phyloP scores from a whole-genome alignment of 2,329 filamentous ascomycete genomes.

The Colletotrichum spinosum region DNA sequence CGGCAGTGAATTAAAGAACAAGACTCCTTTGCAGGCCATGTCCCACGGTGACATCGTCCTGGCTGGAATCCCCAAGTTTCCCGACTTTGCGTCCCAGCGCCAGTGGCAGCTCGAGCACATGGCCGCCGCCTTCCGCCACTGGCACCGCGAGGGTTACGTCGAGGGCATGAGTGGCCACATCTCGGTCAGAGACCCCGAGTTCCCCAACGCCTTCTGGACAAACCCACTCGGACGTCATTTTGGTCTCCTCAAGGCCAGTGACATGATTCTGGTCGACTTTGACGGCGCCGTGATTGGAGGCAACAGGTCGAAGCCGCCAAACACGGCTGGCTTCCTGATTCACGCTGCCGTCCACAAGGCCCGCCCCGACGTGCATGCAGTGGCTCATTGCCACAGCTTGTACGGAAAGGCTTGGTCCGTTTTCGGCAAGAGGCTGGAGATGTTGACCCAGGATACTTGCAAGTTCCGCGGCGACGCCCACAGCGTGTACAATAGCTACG shows the following conservation, averaged over 20 bases:
- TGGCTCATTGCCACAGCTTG: constrained; percentile 75
- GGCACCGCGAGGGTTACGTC: constrained; percentile 72
- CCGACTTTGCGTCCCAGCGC: constrained; percentile 55
- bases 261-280: constrained; percentile 75
- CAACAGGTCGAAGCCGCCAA: constrained; percentile 69
- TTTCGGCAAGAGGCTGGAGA: constrained; percentile 73
- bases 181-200: constrained; percentile 72
- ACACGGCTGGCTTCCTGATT: constrained; percentile 77
- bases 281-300: constrained; percentile 72
- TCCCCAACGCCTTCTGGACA: constrained; percentile 73
- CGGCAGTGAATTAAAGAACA: constrained; percentile 37
- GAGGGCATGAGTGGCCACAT: constrained; percentile 79
- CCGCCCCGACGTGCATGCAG: constrained; percentile 72
- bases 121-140: constrained; percentile 75
- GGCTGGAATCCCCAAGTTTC: constrained; percentile 49
- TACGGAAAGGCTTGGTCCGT: constrained; percentile 75
- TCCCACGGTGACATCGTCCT: constrained; percentile 47
- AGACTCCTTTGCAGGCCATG: constrained; percentile 50
- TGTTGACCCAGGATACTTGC: constrained; percentile 74
- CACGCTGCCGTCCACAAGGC: constrained; percentile 75
- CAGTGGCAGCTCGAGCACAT: constrained; percentile 68
- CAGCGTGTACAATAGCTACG: constrained; percentile 70
- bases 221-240: constrained; percentile 76
- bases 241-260: constrained; percentile 71
- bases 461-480: constrained; percentile 73